Evolutionary conservation across 495 filamentous ascomycete species (phyloP), one percentile per base, ranked within the genome.

Genomic region (Parathielavia hyrcaniae): DNA sequence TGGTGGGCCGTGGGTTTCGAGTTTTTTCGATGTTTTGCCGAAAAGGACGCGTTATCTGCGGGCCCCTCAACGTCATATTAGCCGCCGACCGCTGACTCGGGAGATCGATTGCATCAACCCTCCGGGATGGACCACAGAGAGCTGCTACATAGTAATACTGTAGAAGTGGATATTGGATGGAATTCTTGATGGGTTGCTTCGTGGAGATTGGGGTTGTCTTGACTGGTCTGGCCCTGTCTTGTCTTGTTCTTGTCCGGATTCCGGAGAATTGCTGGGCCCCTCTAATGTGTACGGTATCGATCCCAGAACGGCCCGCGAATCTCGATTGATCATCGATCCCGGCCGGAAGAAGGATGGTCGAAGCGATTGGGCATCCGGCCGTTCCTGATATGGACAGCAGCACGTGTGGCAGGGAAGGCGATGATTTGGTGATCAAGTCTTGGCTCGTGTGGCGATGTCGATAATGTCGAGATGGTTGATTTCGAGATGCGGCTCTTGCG

Each of bases 1-100:
- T 12, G 49, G 57, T 59, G 57, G 57, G 36, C 57, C 57, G 12
- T 47, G 2, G 9, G 57, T 59, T 59, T 59, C 57, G 57, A n/a
- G 3, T 46, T 47, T 59, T 47, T 59, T 47, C 11, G 40, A 20
- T 2, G 17, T 38, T 48, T 52, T 12, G 20, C 6, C 47, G 36
- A 45, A 45, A 39, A 30, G 38, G 11, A 43, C n/a, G 30, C 14
- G 26, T 9, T 20, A 38, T 46, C 39, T 11, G 55, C 48, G 55
- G 55, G 48, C 53, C 34, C 41, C n/a, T 20, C 20, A 34, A 57
- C 55, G 55, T 57, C 55, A 57, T 57, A 54, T n/a, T 40, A 54
- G 8, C 53, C 45, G 53, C 43, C 32, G 5, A 45, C 52, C 35
- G 40, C 12, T 11, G 36, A 20, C 17, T 3, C 36, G 38, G 4